These are phyloP conservation scores for Diatrype stigma DNA, from an alignment of 2,329 filamentous ascomycete species.

Conservation along the genomic window DNA sequence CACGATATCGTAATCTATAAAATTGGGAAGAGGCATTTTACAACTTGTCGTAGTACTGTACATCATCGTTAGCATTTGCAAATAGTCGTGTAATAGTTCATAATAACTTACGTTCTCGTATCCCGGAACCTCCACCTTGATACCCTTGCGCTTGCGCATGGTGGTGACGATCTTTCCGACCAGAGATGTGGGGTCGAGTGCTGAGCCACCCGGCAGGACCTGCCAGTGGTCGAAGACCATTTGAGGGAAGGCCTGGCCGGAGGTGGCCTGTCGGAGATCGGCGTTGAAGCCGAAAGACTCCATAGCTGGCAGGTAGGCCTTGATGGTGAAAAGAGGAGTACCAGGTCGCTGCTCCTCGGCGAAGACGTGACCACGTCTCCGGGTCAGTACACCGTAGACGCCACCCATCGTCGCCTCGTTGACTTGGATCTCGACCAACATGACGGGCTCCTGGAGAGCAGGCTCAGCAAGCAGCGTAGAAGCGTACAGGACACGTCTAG, in stretches of 20 bases:
- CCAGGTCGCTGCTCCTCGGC: slow-evolving; percentile 95
- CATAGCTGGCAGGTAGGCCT: slow-evolving; percentile 93
- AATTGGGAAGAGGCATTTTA: slow-evolving; percentile 54
- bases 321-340: slow-evolving; percentile 99
- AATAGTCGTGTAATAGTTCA: not conserved
- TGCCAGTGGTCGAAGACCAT: slow-evolving; percentile 99
- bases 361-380: slow-evolving; percentile 98
- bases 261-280: slow-evolving; percentile 89
- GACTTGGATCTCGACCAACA: slow-evolving; percentile 98
- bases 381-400: slow-evolving; percentile 98
- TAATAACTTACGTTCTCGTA: slow-evolving; percentile 82
- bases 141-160: slow-evolving; percentile 99
- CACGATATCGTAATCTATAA: slow-evolving; percentile 43
- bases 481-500: slow-evolving; percentile 96
- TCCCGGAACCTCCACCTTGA: slow-evolving; percentile 92
- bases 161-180: slow-evolving; percentile 77
- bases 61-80: slow-evolving; percentile 35
- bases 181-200: slow-evolving; percentile 78
- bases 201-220: slow-evolving; percentile 87
- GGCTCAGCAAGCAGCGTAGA: slow-evolving; percentile 86
- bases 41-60: slow-evolving; percentile 98
- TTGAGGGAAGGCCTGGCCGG: slow-evolving; percentile 98
- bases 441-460: slow-evolving; percentile 92
- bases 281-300: slow-evolving; percentile 99
- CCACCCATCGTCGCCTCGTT: slow-evolving; percentile 98